A percentile compares a stretch with the other conserved stretches of the same genome.
These are phyloP conservation scores for Cercospora brassicicola DNA, from an alignment of 2,329 filamentous ascomycete genomes.

Conservation along the genomic window DNA sequence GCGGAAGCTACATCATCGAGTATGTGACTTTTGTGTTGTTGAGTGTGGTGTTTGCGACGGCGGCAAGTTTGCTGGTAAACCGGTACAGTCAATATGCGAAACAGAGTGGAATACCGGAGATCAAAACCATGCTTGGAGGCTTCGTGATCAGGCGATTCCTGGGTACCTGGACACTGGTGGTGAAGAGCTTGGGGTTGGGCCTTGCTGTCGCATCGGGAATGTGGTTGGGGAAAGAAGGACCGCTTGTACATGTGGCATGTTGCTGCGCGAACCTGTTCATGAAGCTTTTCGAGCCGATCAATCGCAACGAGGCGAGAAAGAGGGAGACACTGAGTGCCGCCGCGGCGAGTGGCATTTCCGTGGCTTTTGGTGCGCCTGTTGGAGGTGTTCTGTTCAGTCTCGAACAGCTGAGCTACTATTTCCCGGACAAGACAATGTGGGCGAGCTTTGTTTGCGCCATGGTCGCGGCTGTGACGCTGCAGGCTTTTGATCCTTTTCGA, in stretches of 20 bases:
- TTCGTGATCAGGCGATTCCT: constrained; percentile 89
- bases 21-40: constrained; percentile 85
- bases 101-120: constrained; percentile 95
- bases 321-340: constrained; percentile 90
- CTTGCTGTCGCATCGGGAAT: constrained; percentile 89
- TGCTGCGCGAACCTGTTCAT: constrained; percentile 94
- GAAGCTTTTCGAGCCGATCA: constrained; percentile 79
- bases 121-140: constrained; percentile 92
- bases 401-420: constrained; percentile 97
- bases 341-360: constrained; percentile 86
- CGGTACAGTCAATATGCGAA: constrained; percentile 85
- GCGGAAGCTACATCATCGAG: constrained; percentile 77
- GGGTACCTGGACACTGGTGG: constrained; percentile 81
- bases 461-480: constrained; percentile 92
- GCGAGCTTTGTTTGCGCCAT: constrained; percentile 98
- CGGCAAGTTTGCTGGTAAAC: constrained; percentile 75
- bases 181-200: constrained; percentile 86
- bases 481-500: constrained; percentile 89
- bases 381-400: constrained; percentile 93
- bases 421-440: constrained; percentile 99
- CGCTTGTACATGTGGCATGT: constrained; percentile 92
- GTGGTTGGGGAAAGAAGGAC: constrained; percentile 96
- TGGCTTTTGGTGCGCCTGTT: constrained; percentile 90
- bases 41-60: constrained; percentile 79
- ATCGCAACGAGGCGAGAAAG: constrained; percentile 89